phyloP scores from a whole-genome alignment of 2,329 filamentous ascomycete genomes.

The Pestalotiopsis sp. region DNA sequence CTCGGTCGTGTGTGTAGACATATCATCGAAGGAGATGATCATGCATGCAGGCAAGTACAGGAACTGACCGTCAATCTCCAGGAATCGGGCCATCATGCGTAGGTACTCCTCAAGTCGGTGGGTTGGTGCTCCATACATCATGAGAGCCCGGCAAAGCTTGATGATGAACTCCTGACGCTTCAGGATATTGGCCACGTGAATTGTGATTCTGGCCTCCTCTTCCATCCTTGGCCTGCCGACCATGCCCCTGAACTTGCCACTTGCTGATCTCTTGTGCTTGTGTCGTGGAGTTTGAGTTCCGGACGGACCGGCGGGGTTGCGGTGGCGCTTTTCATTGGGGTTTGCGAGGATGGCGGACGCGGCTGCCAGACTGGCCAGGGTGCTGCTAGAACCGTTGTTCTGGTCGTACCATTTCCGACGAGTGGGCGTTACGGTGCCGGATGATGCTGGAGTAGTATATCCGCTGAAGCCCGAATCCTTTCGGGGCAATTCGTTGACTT shows the following conservation, averaged over 20 bases:
- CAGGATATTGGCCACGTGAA: constrained; percentile 68
- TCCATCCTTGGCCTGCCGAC: constrained; percentile 40
- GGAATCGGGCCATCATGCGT: constrained; percentile 83
- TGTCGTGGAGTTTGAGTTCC: background rate
- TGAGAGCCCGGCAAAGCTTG: constrained; percentile 82
- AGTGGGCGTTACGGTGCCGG: constrained; percentile 44
- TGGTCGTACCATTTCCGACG: constrained; percentile 50
- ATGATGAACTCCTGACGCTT: constrained; percentile 81
- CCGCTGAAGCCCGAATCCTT: constrained; percentile 20
- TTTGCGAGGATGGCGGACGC: constrained; percentile 38
- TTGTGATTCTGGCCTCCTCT: constrained; percentile 48
- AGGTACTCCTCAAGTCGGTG: constrained; percentile 92
- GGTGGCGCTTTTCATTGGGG: constrained; percentile 24
- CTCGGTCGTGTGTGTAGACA: constrained; percentile 65
- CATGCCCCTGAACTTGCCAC: constrained; percentile 36
- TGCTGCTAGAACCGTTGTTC: constrained; percentile 46
- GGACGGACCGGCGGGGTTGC: constrained; percentile 31
- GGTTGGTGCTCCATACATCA: constrained; percentile 88
- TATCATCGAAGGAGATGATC: constrained; percentile 89
- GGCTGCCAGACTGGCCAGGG: constrained; percentile 47
- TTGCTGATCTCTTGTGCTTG: constrained; percentile 39
- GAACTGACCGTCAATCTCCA: constrained; percentile 88
- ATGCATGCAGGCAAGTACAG: constrained; percentile 90
- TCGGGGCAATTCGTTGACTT: constrained; percentile 27
- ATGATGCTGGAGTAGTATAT: constrained; percentile 37